Evolutionary conservation across 495 filamentous ascomycete genomes (phyloP), one percentile per base, ranked within the genome.

Genomic region (Cercophora newfieldiana): DNA sequence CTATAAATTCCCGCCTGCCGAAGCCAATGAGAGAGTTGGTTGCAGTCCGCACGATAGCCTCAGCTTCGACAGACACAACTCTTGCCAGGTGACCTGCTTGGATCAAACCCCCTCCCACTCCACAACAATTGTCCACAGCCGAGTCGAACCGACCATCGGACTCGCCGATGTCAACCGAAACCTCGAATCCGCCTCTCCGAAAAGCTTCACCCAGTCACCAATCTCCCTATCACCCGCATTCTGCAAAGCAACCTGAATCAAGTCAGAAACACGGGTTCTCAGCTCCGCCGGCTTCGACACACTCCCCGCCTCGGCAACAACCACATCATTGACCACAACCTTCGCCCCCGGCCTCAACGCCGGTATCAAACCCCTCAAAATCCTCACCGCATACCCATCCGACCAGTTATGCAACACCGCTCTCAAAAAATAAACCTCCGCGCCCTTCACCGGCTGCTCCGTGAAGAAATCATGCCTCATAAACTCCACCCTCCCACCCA

Each of bases 371-470:
- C 77, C 74, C 16, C 58, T 66, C 6, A 86, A 58, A 53, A 85
- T 81, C 22, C 66, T 69, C 14, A 77, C 59, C 10, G 68, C 74
- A 37, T 83, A 73, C 18, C 70, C 65, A 48, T 81, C 72, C 2
- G 75, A 64, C 74, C 79, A 81, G 63, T 86, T 80, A 62, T 86
- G 83, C 18, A 87, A 66, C 18, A 86, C 77, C 63, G 72, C 71
- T 1, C 84, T 79, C 14, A 85, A 72, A 44, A 86, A 74, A 64
- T 85, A 87, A 0, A 83, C 75, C 48, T 85, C 81, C 5, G 84
- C 85, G 7, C 68, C 68, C 24, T 67, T 49, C 7, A 82, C 66
- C 0, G 81, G 78, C 64, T 86, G 81, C 10, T 64, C 59, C 18
- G 70, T 62, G 68, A 84, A 79, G 68, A 86, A 83, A 63, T 83